Percentiles rank a stretch among this genome's conserved stretches.
These are phyloP conservation scores for Helicostylum pulchrum DNA, from an alignment of 192 early-diverging fungal genomes.

Conservation along the genomic window DNA sequence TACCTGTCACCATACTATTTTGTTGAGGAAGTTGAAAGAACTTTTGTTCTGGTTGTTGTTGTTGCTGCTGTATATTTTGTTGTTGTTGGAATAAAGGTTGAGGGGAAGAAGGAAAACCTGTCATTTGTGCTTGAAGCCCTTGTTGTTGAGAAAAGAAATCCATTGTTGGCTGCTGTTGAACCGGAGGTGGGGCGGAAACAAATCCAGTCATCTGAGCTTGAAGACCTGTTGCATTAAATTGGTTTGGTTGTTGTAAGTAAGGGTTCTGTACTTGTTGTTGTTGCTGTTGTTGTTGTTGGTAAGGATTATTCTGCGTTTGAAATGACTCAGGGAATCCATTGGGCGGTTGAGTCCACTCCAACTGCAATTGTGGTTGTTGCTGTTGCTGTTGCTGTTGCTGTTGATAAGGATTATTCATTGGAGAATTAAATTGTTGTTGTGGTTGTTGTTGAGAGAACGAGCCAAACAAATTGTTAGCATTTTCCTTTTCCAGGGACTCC, in stretches of 20 bases:
- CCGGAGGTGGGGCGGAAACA: background rate
- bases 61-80: background rate
- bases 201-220: conserved; percentile 34
- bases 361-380: conserved; percentile 15
- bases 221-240: conserved; percentile 19
- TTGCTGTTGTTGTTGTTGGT: conserved; percentile 28
- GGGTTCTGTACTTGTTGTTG: conserved; percentile 1
- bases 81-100: background rate
- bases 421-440: conserved; percentile 16
- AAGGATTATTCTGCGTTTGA: conserved; percentile 24
- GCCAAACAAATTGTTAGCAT: conserved; percentile 24
- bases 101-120: background rate
- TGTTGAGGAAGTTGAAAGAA: conserved; percentile 4
- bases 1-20: conserved; percentile 12
- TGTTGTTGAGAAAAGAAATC: background rate
- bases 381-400: conserved; percentile 29
- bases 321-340: background rate
- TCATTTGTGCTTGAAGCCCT: background rate
- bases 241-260: background rate
- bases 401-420: conserved; percentile 25
- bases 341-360: conserved; percentile 3
- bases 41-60: background rate
- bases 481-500: conserved; percentile 17
- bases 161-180: background rate
- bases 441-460: conserved; percentile 4